Evolutionary conservation across 106 monocot species (phyloP), one percentile per base, ranked within the genome.

Genomic region (Cymbidium sinense): DNA sequence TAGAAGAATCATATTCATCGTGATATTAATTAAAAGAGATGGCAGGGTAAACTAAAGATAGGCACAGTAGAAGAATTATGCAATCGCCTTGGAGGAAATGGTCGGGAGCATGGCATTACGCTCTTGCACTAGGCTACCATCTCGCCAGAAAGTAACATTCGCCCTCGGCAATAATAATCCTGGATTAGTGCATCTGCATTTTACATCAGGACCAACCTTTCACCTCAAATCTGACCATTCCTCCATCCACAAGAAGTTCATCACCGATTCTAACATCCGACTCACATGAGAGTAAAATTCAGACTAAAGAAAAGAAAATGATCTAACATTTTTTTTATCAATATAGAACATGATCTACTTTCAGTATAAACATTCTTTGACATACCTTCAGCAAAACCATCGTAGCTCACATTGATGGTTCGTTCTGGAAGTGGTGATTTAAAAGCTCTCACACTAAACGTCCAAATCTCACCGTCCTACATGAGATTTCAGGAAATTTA

Each of bases 381-480:
- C 70, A 13, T 50, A 93, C 96, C 96, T 93, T 96, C 96, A 75
- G 96, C 91, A 84, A 96, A 96, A 47, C 96, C 96, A 61, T 90
- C 96, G 71, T 96, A 93, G 72, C 88, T 96, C 50, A 96, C 96
- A 84, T 77, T 84, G 61, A 93, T 89, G 54, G 96, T 96, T 37
- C 77, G 83, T 21, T 96, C 96, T 69, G 96, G 96, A 39, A 91
- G 86, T 76, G 89, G 80, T 61, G 86, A 87, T 52, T 79, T 89
- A 74, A 96, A 93, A 62, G 87, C 81, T 67, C 96, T 87, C 33
- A 96, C 96, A 81, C 77, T 96, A 77, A 96, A 96, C 47, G 91
- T 96, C 96, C 96, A 96, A 43, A 96, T 79, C 79, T 96, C 96
- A 67, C 96, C 93, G 88, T 96, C 96, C 96, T 96, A 80, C 70